A percentile compares a stretch with the other conserved stretches of the same genome.
phyloP scores from a whole-genome alignment of 2,329 filamentous ascomycete genomes.

The Fusarium pseudonygamai region DNA sequence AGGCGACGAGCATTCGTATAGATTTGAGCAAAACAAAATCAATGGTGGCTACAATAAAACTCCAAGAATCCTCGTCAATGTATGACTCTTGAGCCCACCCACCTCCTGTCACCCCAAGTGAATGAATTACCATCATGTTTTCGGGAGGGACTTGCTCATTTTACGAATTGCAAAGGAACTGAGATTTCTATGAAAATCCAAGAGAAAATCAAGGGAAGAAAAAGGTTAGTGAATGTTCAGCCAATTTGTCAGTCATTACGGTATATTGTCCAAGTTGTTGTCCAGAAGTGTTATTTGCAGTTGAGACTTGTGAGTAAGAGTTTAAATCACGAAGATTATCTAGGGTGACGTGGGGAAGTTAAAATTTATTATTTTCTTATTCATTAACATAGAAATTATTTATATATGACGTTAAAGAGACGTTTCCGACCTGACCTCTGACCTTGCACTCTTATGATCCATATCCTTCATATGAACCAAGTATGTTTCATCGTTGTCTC shows the following conservation, averaged over 20 bases:
- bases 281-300: no score
- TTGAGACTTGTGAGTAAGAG: no score
- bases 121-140: no score
- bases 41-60: rapidly evolving
- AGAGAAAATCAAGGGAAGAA: not conserved
- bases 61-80: no score
- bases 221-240: rapidly evolving
- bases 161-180: no score
- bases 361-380: not conserved
- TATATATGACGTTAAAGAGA: slow-evolving; percentile 1
- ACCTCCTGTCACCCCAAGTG: no score
- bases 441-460: slow-evolving; percentile 29
- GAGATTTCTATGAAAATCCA: rapidly evolving
- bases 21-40: no score
- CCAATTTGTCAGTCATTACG: no score
- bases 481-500: slow-evolving; percentile 45
- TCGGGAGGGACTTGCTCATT: not conserved
- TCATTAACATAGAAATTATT: slow-evolving; percentile 1
- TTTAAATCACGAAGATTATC: not conserved
- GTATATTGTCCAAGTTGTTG: no score
- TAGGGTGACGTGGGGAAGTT: not conserved
- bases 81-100: not conserved
- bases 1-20: rapidly evolving
- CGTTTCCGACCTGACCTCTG: not conserved
- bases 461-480: slow-evolving; percentile 46